phyloP scores from a whole-genome alignment of 345 rosid species.

The Ceriops decandra region DNA sequence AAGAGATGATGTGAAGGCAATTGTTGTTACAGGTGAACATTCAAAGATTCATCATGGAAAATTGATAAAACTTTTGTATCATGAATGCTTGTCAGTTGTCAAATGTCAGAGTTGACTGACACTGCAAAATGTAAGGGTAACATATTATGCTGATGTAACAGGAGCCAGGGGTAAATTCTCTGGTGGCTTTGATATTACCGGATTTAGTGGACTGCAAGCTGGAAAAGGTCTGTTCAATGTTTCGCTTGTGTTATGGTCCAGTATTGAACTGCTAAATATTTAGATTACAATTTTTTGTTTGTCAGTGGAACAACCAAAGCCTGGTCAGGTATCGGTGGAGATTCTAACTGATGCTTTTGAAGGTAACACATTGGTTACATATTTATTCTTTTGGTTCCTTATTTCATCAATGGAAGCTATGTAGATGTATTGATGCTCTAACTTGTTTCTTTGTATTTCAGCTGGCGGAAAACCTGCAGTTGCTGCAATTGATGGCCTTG shows the following conservation, averaged over 20 bases:
- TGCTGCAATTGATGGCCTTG: constrained; percentile 98
- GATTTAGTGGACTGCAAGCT: constrained; percentile 59
- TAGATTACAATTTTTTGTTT: constrained; percentile 18
- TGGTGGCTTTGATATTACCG: constrained; percentile 89
- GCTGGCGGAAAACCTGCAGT: constrained; percentile 90
- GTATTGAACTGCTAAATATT: constrained; percentile 8
- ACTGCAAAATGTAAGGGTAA: constrained; percentile 12
- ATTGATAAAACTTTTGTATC: background rate
- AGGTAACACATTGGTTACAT: constrained; percentile 42
- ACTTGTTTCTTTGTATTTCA: constrained; percentile 32
- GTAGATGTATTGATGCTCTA: background rate
- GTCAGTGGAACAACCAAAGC: constrained; percentile 54
- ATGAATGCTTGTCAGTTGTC: background rate
- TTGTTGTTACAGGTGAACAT: constrained; percentile 72
- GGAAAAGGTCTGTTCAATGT: constrained; percentile 47
- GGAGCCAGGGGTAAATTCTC: constrained; percentile 91
- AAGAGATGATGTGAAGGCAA: constrained; percentile 91
- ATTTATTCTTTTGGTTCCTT: background rate
- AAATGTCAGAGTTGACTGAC: background rate
- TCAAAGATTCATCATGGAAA: constrained; percentile 3
- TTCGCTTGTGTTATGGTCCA: background rate
- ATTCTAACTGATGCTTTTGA: constrained; percentile 60
- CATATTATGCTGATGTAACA: constrained; percentile 26
- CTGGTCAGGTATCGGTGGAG: constrained; percentile 62
- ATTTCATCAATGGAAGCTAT: background rate